phyloP scores from a whole-genome alignment of 2,329 filamentous ascomycete species.

The Fusarium udum region DNA sequence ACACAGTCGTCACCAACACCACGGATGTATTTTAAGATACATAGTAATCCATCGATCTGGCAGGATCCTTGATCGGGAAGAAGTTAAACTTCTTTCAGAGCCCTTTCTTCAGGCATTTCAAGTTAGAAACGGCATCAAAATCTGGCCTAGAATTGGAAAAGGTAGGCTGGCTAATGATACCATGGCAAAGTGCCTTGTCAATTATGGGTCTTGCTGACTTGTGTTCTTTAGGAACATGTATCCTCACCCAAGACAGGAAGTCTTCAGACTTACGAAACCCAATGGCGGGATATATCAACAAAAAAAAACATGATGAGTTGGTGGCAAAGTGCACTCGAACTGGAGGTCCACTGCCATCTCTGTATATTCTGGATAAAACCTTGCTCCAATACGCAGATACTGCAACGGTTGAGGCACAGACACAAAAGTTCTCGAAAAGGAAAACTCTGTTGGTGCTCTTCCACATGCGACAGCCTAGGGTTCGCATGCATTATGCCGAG shows the following conservation, averaged over 20 bases:
- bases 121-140: not conserved
- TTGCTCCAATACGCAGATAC: not conserved
- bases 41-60: not conserved
- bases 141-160: not conserved
- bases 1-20: not conserved
- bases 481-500: not conserved
- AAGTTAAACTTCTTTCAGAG: not conserved
- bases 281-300: not conserved
- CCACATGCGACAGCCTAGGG: conserved; percentile 7
- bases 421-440: not conserved
- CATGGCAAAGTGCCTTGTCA: not conserved
- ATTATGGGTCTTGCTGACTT: not conserved
- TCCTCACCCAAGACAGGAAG: not conserved
- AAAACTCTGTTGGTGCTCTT: not conserved
- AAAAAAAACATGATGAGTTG: not conserved
- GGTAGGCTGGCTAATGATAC: not conserved
- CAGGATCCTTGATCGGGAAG: not conserved
- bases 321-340: not conserved
- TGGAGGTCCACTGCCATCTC: not conserved
- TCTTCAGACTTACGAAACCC: not conserved
- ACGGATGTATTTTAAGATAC: not conserved
- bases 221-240: not conserved
- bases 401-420: not conserved
- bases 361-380: not conserved
- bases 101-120: not conserved